Base-by-base conservation (phyloP, 1,284 basidiomycete species). In the Ustilago bromivora region DNA sequence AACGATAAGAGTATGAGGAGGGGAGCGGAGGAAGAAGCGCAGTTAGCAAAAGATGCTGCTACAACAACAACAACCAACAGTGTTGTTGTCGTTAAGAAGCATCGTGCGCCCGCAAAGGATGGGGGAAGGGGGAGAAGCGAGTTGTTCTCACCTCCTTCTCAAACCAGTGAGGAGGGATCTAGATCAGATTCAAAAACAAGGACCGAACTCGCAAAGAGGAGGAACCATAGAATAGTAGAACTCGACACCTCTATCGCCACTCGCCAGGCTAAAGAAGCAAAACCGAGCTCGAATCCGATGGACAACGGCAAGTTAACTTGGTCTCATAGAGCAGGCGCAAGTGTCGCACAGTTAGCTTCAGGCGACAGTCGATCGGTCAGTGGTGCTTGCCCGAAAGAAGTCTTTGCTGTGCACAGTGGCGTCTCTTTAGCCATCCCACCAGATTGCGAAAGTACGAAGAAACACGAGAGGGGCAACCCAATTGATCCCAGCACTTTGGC, bases 191-290 rank as follows among this genome's bases (percentile, higher is more conserved):
- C 70, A 9, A 35, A 54, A 17, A 40, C 38, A 28, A 51, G 31
- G 31, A 13, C 23, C 17, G 41, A 31, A 28, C 53, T 28, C 17
- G 57, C 31, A 35, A 52, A 52, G n/a, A 40, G 71, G 9, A 55
- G 75, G 4, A 75, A 80, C 35, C 64, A 74, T 40, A 66, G 78
- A 4, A 57, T 81, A 6, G 78, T 78, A 0, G 67, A 81, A 12
- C 49, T 80, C 1, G 67, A 79, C 34, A 32, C 52, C 10, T 71
- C 66, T 31, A 51, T 10, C 17, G 17, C 12, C 57, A 23, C 57
- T 46, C 4, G 23, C 23, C 23, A 28, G 3, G 3, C 23, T 28
- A 28, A 28, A 28, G 23, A 28, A 28, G 23, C 23, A 3, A n/a
- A 46, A 19, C 1, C 36, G 36, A 46, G n/a, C n/a, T n/a, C 19